Evolutionary conservation across 768 basidiomycete genomes (phyloP).

Genomic region (Suillus fuscotomentosus): DNA sequence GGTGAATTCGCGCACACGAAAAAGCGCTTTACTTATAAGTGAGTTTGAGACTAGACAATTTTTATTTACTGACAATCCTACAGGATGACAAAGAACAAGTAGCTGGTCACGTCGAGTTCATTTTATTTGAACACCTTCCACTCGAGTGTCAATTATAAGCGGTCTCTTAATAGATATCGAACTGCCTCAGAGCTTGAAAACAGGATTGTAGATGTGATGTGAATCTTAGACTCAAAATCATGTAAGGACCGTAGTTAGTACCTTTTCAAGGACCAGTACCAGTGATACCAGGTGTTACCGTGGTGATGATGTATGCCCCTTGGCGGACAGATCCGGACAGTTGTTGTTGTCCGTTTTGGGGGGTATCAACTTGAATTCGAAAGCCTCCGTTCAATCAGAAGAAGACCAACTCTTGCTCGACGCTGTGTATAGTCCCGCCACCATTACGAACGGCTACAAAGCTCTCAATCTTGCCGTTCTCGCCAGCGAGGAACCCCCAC

Average conservation of each 20-base stretch:
- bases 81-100: slow-evolving; percentile 45
- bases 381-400: not conserved
- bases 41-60: slow-evolving; percentile 33
- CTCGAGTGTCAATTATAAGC: not conserved
- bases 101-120: slow-evolving; percentile 10
- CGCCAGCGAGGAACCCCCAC: slow-evolving; percentile 3
- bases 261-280: not conserved
- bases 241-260: not conserved
- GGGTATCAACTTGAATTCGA: slow-evolving; percentile 2
- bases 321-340: slow-evolving; percentile 30
- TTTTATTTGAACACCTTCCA: not conserved
- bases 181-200: not conserved
- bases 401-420: not conserved
- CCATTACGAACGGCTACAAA: not conserved
- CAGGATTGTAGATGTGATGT: slow-evolving; percentile 6
- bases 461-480: slow-evolving; percentile 4
- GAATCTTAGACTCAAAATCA: slow-evolving; percentile 3
- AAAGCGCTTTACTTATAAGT: slow-evolving; percentile 87
- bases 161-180: not conserved
- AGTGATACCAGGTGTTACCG: slow-evolving; percentile 21
- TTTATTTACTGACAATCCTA: slow-evolving; percentile 2
- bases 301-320: slow-evolving; percentile 18
- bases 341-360: slow-evolving; percentile 8
- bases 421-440: not conserved
- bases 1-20: slow-evolving; percentile 93